Evolutionary conservation across 805 yeast genomes (phyloP), one percentile per base, ranked within the genome.

Genomic region (Ogataea siamensis): DNA sequence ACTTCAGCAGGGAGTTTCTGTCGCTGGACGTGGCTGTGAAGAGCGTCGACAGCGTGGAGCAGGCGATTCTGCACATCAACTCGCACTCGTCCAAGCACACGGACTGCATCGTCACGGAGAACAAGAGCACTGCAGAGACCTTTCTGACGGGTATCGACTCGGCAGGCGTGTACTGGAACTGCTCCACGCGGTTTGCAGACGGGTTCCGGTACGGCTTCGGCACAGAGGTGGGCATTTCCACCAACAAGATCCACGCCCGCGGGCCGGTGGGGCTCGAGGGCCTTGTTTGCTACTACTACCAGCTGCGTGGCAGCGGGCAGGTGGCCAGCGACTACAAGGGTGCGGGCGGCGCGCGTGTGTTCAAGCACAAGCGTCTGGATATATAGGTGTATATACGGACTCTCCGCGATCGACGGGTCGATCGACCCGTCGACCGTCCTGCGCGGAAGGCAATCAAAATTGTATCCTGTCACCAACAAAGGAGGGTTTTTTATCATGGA

Each of bases 181-280:
- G 95, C 34, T 85, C 96, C 14, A 87, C 98, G 7, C 73, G 99
- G 57, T 93, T 93, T 66, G 98, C 99, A 5, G 99, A 93, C 63
- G 99, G 99, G 3, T 93, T 87, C 73, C 76, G 99, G 60, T 93
- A 91, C 57, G 99, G 99, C 0, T 93, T 94, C 59, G 99, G 99
- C 37, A 83, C 99, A 5, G 99, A 93, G 63, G 99, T 93, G 12
- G 99, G 99, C 23, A 91, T 93, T 43, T 83, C 95, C 33, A 93
- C 99, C 30, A 89, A 91, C 58, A 93, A 93, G 62, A 87, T 93
- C 46, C 99, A 93, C 60, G 96, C 99, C 7, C 76, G 99, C 55
- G 99, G 99, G 2, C 99, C 99, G 11, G 98, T 93, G 22, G 99
- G 99, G 2, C 71, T 93, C 21, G 99, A 93, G 58, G 99, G 99